These are phyloP conservation scores for Ascochyta clinopodiicola DNA, from an alignment of 2,329 filamentous ascomycete species.

Conservation along the genomic window DNA sequence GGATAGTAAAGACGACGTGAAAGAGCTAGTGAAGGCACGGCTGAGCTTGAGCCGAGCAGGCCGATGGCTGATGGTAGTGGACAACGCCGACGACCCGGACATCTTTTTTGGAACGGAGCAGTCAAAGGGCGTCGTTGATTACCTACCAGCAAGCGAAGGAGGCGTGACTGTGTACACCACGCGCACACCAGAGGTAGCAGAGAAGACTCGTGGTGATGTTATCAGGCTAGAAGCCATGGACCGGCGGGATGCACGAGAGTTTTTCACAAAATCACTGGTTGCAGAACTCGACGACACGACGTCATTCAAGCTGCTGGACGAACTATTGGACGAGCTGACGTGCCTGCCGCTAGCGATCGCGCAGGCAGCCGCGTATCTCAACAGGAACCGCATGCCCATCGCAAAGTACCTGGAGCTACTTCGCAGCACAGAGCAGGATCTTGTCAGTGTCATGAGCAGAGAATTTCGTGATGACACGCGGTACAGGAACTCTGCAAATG, in stretches of 20 bases:
- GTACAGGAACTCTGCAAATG: constrained; percentile 46
- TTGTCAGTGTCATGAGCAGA: constrained; percentile 44
- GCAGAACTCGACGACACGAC: no score
- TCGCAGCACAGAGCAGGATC: constrained; percentile 39
- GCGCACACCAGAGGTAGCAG: constrained; percentile 15
- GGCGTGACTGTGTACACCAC: constrained; percentile 19
- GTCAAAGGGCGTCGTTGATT: not conserved
- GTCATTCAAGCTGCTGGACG: no score
- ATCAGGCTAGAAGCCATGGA: constrained; percentile 15
- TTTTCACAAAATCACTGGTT: no score
- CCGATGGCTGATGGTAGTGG: no score
- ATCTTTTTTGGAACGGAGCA: constrained; percentile 20
- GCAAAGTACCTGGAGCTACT: constrained; percentile 48
- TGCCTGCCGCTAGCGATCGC: constrained; percentile 53
- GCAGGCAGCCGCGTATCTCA: constrained; percentile 48
- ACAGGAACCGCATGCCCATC: constrained; percentile 30
- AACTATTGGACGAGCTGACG: constrained; percentile 32
- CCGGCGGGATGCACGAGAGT: constrained; percentile 10
- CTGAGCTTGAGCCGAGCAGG: constrained; percentile 25
- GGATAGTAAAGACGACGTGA: constrained; percentile 21
- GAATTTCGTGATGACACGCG: constrained; percentile 50
- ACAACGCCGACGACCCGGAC: not conserved
- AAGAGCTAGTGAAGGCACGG: constrained; percentile 27
- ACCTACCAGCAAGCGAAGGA: no score
- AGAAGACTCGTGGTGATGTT: constrained; percentile 19